Evolutionary conservation across 768 basidiomycete genomes (phyloP), one percentile per base, ranked within the genome.

Genomic region (Thelephora ganbajun): DNA sequence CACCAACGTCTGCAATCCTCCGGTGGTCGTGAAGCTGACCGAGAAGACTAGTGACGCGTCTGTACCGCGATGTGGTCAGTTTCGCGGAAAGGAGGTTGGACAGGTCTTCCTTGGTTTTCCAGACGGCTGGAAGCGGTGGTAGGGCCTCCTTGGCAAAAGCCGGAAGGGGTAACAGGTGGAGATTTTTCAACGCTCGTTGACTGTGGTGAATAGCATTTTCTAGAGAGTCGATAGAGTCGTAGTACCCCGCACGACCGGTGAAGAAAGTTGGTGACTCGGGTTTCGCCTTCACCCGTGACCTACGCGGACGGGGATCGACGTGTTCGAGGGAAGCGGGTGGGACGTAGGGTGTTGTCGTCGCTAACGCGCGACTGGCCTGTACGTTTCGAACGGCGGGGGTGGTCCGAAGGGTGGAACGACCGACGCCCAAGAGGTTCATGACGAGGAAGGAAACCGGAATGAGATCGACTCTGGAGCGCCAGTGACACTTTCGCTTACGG

Each of bases 191-290:
- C 2, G 76, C 72, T 2, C 61, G 59, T n/a, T 78, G 76, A 3
- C 80, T 66, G 37, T 71, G 65, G 23, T 69, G 60, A 26, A 85
- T 69, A 45, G 84, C 80, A 11, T 66, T 66, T 57, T 90, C 78
- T 14, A 94, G 74, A 37, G 72, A 66, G 39, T 68, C 64, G 37
- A 92, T 63, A 48, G 79, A 74, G 62, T 92, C 85, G 61, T 80
- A 80, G 67, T 80, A 92, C 19, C 68, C 66, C 1, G 84, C 68
- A 33, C 82, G 79, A 13, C 80, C 82, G 14, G 91, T 89, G 68
- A 87, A 96, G 66, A 91, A 93, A 43, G 76, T 77, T 18, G 88
- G 77, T 6, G 87, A 83, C 16, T 70, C 63, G 0, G 88, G 88
- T 53, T 63, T 57, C 46, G 57, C 42, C 45, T 57, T 55, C 14